Base-by-base conservation (phyloP, 345 rosid genomes). In the Ceriops decandra region DNA sequence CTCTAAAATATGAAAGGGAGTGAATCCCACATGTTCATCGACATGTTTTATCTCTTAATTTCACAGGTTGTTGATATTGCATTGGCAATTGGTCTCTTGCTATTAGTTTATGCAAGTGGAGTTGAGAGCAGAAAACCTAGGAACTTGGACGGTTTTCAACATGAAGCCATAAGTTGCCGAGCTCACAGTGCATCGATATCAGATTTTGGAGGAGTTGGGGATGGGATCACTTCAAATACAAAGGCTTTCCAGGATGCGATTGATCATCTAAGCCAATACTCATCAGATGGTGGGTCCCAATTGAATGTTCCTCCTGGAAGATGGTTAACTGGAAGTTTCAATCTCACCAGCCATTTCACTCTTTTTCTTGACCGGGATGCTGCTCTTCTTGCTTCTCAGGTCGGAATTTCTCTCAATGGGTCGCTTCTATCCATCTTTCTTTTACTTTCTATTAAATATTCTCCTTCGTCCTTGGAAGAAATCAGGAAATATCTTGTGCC, bases 301-400 rank as follows among this genome's bases (percentile, higher is more conserved):
- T 84, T 83, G 21, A 78, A 75, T 64, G 82, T 83, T 60, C 86
- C 86, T 20, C 71, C 84, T 1, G 86, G 86, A 58, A 80, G 68
- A 67, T 83, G 86, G 86, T 58, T 83, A 15, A 83, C 86, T 1
- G 84, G 81, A 35, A 83, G 74, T 36, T 83, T 83, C 73, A 83
- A 73, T 70, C 73, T 83, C 60, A 80, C 82, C 31, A 80, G 81
- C 58, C 82, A 83, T 63, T 80, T 80, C 73, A 80, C 86, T 54
- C 79, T 83, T n/a, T 83, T 36, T 73, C 77, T 83, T 60, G 75
- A 78, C 66, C 59, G 62, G 51, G 75, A 80, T 28, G 86, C 86
- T 2, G 73, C 78, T 66, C 78, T 83, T 56, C 84, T 83, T 57
- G 84, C 77, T 28, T 80, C 86, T 42, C 79, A 80, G 86, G 86